A percentile compares a stretch with the other conserved stretches of the same genome.
Evolutionary conservation across 1,284 basidiomycete genomes (phyloP).

Genomic region (Cryptococcus sp.): DNA sequence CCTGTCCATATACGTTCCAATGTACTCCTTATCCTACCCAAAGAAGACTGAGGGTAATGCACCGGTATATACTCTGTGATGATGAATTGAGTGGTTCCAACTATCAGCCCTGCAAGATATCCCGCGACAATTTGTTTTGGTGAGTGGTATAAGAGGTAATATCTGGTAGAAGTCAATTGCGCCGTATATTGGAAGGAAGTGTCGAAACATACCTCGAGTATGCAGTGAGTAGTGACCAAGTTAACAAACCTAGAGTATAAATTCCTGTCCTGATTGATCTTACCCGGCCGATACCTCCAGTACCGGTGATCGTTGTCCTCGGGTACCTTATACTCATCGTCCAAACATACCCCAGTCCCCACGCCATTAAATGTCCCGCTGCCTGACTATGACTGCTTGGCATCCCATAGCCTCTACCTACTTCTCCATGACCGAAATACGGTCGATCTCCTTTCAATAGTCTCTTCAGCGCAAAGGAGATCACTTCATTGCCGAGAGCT

Average conservation of each 20-base stretch:
- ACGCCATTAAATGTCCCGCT: conserved; percentile 36
- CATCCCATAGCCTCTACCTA: conserved; percentile 45
- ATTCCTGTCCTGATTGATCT: conserved; percentile 19
- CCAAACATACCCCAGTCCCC: conserved; percentile 34
- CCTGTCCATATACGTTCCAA: conserved; percentile 32
- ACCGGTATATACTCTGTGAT: conserved; percentile 35
- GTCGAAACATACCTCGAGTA: conserved; percentile 37
- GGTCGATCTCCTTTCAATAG: conserved; percentile 30
- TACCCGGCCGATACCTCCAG: conserved; percentile 5
- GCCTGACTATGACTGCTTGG: conserved; percentile 46
- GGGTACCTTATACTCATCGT: conserved; percentile 10
- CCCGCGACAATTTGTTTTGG: conserved; percentile 35
- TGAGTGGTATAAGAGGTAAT: conserved; percentile 43
- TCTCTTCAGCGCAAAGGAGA: conserved; percentile 34
- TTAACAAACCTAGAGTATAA: conserved; percentile 31
- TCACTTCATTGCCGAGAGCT: conserved; percentile 34
- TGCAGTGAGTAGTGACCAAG: conserved; percentile 40
- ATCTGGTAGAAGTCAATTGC: conserved; percentile 14
- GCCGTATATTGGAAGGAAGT: not conserved
- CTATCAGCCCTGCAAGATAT: conserved; percentile 27
- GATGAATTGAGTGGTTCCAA: conserved; percentile 27
- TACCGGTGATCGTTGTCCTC: not conserved
- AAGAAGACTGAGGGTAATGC: conserved; percentile 12
- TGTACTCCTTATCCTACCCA: conserved; percentile 14
- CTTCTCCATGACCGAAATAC: conserved; percentile 24